phyloP scores from a whole-genome alignment of 164 flowering plant genomes.

The Magnolia officinalis region DNA sequence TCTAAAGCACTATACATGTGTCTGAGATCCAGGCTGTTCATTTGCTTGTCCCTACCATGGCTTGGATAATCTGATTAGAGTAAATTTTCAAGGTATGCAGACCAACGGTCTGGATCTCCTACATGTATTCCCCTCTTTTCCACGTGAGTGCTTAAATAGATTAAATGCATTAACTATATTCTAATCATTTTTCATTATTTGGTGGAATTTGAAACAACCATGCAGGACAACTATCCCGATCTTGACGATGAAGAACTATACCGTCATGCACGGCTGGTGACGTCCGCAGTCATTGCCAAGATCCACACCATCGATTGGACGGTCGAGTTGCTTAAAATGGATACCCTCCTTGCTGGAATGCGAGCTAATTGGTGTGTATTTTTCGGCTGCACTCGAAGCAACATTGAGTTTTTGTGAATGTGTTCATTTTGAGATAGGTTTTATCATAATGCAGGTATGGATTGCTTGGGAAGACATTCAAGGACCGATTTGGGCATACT shows the following conservation, averaged over 20 bases:
- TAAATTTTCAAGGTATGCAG: too few relatives aligned
- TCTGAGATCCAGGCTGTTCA: too few relatives aligned
- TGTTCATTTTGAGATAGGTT: background rate
- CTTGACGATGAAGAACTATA: slow-evolving; percentile 35
- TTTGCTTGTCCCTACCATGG: too few relatives aligned
- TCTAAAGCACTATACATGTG: too few relatives aligned
- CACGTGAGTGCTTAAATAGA: too few relatives aligned
- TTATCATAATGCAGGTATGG: slow-evolving; percentile 35
- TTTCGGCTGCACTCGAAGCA: background rate
- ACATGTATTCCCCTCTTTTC: too few relatives aligned
- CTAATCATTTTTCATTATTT: background rate
- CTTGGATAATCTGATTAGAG: too few relatives aligned
- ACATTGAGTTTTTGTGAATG: background rate
- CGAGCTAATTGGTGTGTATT: slow-evolving; percentile 30
- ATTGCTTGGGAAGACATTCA: slow-evolving; percentile 40
- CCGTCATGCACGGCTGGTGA: slow-evolving; percentile 38
- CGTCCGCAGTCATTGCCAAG: slow-evolving; percentile 47
- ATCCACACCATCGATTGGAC: slow-evolving; percentile 52
- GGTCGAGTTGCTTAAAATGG: slow-evolving; percentile 41
- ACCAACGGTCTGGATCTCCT: too few relatives aligned
- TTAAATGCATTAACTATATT: too few relatives aligned
- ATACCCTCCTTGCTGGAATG: slow-evolving; percentile 35
- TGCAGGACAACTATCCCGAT: slow-evolving; percentile 14
- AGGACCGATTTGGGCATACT: slow-evolving; percentile 38
- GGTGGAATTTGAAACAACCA: background rate